A percentile compares a stretch with the other conserved stretches of the same genome.
These are phyloP conservation scores for Nakazawaea ishiwadae DNA, from an alignment of 805 yeast genomes.

Conservation along the genomic window DNA sequence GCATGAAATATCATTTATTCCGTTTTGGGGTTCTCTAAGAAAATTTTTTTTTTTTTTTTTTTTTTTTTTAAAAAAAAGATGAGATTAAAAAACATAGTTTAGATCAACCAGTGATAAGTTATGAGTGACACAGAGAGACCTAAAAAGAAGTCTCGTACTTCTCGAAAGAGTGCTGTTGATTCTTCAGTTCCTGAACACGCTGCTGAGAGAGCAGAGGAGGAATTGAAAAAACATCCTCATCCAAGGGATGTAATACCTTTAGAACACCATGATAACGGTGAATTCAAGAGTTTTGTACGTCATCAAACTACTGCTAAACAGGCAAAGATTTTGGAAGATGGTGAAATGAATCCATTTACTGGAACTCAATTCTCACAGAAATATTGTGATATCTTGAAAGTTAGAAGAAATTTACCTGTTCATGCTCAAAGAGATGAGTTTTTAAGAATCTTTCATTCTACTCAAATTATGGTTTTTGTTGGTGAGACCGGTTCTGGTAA, in stretches of 20 bases:
- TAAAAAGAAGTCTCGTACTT: slow-evolving; percentile 40
- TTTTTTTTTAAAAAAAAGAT: slow-evolving; percentile 1
- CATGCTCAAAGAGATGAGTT: slow-evolving; percentile 92
- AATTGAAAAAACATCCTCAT: slow-evolving; percentile 44
- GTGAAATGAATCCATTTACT: slow-evolving; percentile 71
- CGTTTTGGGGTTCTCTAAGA: not conserved
- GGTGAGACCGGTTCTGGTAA: slow-evolving; percentile 99
- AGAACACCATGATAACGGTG: slow-evolving; percentile 62
- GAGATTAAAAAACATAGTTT: not conserved
- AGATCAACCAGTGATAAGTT: not conserved
- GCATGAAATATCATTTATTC: not conserved
- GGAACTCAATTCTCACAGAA: slow-evolving; percentile 56
- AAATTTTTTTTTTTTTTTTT: not conserved
- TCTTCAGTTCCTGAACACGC: slow-evolving; percentile 58
- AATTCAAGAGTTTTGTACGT: slow-evolving; percentile 49
- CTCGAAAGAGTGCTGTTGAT: slow-evolving; percentile 28
- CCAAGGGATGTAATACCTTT: slow-evolving; percentile 29
- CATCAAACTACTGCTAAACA: slow-evolving; percentile 63
- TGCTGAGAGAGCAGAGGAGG: slow-evolving; percentile 64
- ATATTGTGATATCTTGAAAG: slow-evolving; percentile 73
- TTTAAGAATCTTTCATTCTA: slow-evolving; percentile 71
- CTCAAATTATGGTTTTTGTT: slow-evolving; percentile 95
- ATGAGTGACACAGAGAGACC: slow-evolving; percentile 35
- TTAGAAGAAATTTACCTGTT: slow-evolving; percentile 86
- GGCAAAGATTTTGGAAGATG: slow-evolving; percentile 56